These are phyloP conservation scores for Botrytis aclada DNA, from an alignment of 2,329 filamentous ascomycete genomes.

Conservation along the genomic window DNA sequence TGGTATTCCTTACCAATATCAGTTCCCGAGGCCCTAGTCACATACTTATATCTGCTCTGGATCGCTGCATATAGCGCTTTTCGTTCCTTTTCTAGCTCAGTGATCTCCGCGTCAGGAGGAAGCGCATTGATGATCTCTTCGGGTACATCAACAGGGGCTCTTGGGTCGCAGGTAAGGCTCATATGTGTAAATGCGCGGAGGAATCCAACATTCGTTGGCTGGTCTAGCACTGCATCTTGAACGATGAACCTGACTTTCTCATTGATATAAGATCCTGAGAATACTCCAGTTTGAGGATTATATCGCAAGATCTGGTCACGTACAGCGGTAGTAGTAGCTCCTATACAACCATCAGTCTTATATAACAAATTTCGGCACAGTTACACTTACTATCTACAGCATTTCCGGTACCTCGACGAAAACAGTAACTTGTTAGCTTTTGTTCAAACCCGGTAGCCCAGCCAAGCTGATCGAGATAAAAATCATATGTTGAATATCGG, in stretches of 20 bases:
- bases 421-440: background rate
- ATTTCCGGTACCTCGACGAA: background rate
- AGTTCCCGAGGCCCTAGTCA: background rate
- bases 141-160: background rate
- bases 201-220: background rate
- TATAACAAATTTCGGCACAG: background rate
- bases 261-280: background rate
- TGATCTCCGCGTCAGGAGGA: background rate
- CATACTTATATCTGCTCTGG: background rate
- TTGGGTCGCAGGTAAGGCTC: background rate
- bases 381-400: background rate
- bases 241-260: background rate
- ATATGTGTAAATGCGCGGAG: background rate
- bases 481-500: background rate
- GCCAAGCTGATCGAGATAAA: background rate
- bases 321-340: background rate
- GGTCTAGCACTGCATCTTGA: background rate
- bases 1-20: background rate
- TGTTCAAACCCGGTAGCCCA: background rate
- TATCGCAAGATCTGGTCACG: background rate
- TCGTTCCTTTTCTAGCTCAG: background rate
- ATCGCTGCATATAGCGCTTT: background rate
- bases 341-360: background rate
- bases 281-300: background rate
- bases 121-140: background rate